Percentiles rank a stretch among this genome's conserved stretches.
phyloP scores from a whole-genome alignment of 1,284 basidiomycete species.

The Microbotryum violaceum region DNA sequence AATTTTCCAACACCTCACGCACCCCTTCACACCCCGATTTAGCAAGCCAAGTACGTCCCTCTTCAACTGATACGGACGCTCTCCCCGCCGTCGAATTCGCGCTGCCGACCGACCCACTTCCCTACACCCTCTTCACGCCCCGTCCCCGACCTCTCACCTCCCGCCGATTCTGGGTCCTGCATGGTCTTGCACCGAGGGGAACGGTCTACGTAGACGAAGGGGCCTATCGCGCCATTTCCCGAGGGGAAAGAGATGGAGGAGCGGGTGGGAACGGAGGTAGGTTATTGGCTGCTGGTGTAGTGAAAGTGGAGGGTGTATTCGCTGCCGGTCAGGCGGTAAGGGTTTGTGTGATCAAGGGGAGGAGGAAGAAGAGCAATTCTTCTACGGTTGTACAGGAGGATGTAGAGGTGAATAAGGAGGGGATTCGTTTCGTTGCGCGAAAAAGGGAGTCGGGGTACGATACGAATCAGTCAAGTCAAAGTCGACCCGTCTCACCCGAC shows the following conservation, averaged over 20 bases:
- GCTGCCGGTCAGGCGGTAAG: slow-evolving; percentile 89
- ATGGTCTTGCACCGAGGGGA: slow-evolving; percentile 82
- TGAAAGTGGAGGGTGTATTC: slow-evolving; percentile 78
- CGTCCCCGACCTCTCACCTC: slow-evolving; percentile 69
- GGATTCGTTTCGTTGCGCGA: no score
- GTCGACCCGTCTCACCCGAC: slow-evolving; percentile 20
- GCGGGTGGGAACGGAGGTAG: slow-evolving; percentile 72
- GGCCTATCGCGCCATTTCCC: slow-evolving; percentile 74
- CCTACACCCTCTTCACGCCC: slow-evolving; percentile 82
- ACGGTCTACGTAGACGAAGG: slow-evolving; percentile 81
- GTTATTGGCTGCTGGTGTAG: slow-evolving; percentile 80
- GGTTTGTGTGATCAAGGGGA: slow-evolving; percentile 56
- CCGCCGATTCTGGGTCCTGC: slow-evolving; percentile 89
- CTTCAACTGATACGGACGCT: not conserved
- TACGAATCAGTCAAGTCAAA: not conserved
- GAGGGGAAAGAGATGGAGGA: slow-evolving; percentile 36
- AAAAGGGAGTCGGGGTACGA: no score
- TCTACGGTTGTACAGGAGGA: not conserved
- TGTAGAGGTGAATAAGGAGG: not conserved
- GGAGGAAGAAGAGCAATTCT: slow-evolving; percentile 26
- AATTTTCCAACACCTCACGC: not conserved
- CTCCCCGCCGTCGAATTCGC: slow-evolving; percentile 24
- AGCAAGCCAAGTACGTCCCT: no score
- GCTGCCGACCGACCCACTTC: slow-evolving; percentile 44
- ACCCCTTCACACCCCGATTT: not conserved